Base-by-base conservation (phyloP, 495 filamentous ascomycete species). In the Xylaria venustula region DNA sequence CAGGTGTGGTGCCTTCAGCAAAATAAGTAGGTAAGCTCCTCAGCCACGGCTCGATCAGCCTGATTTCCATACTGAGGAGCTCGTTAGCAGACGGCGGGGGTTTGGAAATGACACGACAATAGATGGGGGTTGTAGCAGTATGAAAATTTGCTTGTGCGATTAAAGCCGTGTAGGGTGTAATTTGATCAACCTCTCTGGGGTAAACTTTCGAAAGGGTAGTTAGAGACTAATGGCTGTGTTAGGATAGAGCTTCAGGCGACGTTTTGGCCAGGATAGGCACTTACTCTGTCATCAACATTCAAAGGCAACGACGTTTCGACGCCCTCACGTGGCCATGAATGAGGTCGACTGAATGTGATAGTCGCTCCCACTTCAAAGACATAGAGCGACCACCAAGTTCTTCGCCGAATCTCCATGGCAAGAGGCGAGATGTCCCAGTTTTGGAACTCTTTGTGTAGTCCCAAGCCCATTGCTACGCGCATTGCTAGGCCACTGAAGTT, bases 361-460 rank as follows among this genome's bases (percentile, higher is more conserved):
- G 61, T 61, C 5, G 67, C 66, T 15, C 71, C 71, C 11, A 58
- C 54, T 37, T 72, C 69, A 44, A 72, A 72, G 19, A 70, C 48
- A 34, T 44, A 68, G 34, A 72, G 47, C 1, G 58, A 44, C 69
- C 69, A 72, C 69, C 69, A 72, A 11, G 63, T 66, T 34, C 69
- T 47, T 22, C 69, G 52, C 12, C 69, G 46, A 1, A 70, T 72
- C 51, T 72, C 69, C 36, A 60, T 53, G 61, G 79, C 73, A 1
- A 83, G 70, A n/a, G 79, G 73, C 58, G 74, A 80, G 60, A 80
- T 81, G 52, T 81, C 76, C 81, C 81, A 83, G 7, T 74, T 74
- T 20, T 73, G 80, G 53, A 84, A 83, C 62, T 83, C 81, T 56
- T 84, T 84, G 56, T 84, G 81, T 20, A 84, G 71, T 8, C 81